A percentile compares a stretch with the other conserved stretches of the same genome.
These are phyloP conservation scores for Comarum palustre DNA, from an alignment of 306 rosid species.

Conservation along the genomic window DNA sequence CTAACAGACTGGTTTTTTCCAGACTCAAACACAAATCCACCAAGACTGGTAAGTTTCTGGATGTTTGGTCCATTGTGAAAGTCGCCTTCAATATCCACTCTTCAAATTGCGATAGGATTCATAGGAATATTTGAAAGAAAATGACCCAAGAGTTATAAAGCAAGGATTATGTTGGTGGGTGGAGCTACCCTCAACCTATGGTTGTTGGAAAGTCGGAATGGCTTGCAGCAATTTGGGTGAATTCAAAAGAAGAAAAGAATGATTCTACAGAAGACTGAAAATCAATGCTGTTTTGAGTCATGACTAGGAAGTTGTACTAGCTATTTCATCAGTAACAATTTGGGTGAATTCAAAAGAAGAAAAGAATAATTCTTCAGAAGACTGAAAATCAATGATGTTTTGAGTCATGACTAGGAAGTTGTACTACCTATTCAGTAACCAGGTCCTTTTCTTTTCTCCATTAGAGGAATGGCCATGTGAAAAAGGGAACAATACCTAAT, in stretches of 20 bases:
- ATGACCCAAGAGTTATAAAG: constrained; percentile 24
- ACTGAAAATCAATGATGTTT: constrained; percentile 16
- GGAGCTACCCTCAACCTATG: constrained; percentile 42
- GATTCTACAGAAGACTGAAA: constrained; percentile 4
- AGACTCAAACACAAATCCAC: neutral
- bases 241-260: neutral
- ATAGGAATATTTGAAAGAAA: constrained; percentile 17
- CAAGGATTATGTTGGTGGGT: constrained; percentile 49
- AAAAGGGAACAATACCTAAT: constrained; percentile 15
- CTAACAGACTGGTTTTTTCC: neutral
- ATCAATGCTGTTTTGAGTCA: constrained; percentile 13
- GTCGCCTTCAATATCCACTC: constrained; percentile 1
- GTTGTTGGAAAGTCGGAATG: constrained; percentile 35
- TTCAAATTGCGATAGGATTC: constrained; percentile 15
- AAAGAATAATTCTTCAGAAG: neutral
- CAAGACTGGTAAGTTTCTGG: neutral
- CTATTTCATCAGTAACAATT: constrained; percentile 24
- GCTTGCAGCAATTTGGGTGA: constrained; percentile 31
- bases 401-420: constrained; percentile 32
- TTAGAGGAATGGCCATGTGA: neutral
- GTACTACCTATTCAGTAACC: constrained; percentile 27
- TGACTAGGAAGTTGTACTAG: constrained; percentile 39
- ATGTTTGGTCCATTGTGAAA: neutral
- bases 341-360: constrained; percentile 8
- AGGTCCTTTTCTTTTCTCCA: constrained; percentile 12